Conservation (phyloP, 805 yeast species). For the Kodamaea neixiangensis region DNA sequence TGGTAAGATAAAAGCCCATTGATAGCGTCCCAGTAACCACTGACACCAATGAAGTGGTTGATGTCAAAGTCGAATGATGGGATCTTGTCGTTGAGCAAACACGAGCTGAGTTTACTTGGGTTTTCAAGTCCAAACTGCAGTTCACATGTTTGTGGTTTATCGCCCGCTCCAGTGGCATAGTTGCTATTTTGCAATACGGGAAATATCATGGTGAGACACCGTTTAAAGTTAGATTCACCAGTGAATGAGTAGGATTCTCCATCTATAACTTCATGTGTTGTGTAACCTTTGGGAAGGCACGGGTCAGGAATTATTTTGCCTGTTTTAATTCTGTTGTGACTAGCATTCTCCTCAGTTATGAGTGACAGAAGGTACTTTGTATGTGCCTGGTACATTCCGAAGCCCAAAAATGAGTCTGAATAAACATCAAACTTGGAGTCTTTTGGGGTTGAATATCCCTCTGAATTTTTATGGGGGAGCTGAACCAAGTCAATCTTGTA, state of each 20-base stretch:
- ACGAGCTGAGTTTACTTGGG: conserved; percentile 36
- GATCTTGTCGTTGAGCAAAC: conserved; percentile 52
- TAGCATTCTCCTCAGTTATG: conserved; percentile 21
- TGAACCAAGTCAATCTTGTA: conserved; percentile 47
- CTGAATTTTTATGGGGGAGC: conserved; percentile 20
- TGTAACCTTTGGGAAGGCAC: conserved; percentile 54
- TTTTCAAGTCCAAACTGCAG: conserved; percentile 30
- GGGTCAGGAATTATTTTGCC: conserved; percentile 46
- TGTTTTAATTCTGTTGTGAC: background rate
- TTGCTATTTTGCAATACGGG: conserved; percentile 43
- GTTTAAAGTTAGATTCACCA: conserved; percentile 54
- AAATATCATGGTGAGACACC: conserved; percentile 50
- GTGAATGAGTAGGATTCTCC: conserved; percentile 37
- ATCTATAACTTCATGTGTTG: conserved; percentile 21
- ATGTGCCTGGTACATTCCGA: conserved; percentile 61
- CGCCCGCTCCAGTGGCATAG: conserved; percentile 22
- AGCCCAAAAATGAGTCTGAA: conserved; percentile 59
- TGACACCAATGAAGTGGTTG: conserved; percentile 61
- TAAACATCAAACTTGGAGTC: conserved; percentile 44
- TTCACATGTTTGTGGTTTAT: conserved; percentile 26
- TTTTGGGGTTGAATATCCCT: conserved; percentile 21
- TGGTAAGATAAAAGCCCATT: conserved; percentile 32
- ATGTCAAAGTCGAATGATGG: conserved; percentile 60
- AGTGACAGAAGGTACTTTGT: conserved; percentile 44
- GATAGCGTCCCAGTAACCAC: conserved; percentile 68